Evolutionary conservation across 192 early-diverging fungal species (phyloP), one percentile per base, ranked within the genome.

Genomic region (Pecoramyces ruminantium): DNA sequence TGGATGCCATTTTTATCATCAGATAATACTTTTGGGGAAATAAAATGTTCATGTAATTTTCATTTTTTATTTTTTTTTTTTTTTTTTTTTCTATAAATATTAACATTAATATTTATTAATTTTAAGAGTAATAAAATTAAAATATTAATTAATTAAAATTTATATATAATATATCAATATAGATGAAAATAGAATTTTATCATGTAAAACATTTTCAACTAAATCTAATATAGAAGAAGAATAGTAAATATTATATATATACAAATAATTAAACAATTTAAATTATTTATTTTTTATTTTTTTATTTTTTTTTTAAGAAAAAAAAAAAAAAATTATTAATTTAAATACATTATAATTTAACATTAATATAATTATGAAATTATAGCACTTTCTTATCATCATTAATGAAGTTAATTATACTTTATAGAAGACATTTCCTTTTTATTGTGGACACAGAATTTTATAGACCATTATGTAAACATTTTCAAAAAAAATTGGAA

Each of bases 401-500:
- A 21, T 83, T 42, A 83, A 83, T 38, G 80, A 34, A 29, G 30
- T 29, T 30, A 40, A 30, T 29, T 30, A 38, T 78, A 9, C 78
- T 67, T 8, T 67, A 67, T 21, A 1, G 51, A 79, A 79, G 21
- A 38, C 30, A n/a, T 85, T 28, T 81, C 28, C 29, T 82, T 30
- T 84, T 28, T 77, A 81, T 67, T n/a, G 9, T n/a, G 1, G 21
- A 25, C 9, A 67, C 51, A 11, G 51, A 67, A 67, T 67, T 67
- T 27, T 67, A 77, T 58, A 18, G 29, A 38, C 86, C 25, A 28
- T 84, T 78, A 80, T 80, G 28, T 82, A 58, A 79, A 12, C 80
- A 29, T 78, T 86, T 30, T 84, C 87, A 8, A 67, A 81, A 84
- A 38, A 80, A 83, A n/a, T 85, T 86, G 1, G 77, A 77, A 16